A percentile compares a stretch with the other conserved stretches of the same genome.
phyloP scores from a whole-genome alignment of 2,329 filamentous ascomycete species.

The Fusarium tjaetaba region DNA sequence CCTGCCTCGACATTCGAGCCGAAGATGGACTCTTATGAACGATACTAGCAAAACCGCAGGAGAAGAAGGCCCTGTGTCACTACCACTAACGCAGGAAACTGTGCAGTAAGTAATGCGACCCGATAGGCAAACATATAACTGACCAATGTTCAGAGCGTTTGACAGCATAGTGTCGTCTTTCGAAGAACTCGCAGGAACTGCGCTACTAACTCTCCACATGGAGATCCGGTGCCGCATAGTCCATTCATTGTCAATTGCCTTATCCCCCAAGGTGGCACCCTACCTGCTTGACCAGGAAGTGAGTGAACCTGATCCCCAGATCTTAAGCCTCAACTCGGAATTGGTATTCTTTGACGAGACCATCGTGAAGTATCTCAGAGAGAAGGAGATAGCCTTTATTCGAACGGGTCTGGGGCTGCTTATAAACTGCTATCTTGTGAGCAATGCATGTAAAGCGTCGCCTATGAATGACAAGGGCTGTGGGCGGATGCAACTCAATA shows the following conservation, averaged over 20 bases:
- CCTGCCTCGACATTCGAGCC: conserved; percentile 66
- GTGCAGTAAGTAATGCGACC: conserved; percentile 69
- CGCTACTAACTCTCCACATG: conserved; percentile 86
- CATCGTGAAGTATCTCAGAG: conserved; percentile 75
- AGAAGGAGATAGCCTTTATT: conserved; percentile 78
- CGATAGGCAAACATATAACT: conserved; percentile 23
- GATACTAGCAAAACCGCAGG: conserved; percentile 66
- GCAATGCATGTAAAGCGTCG: conserved; percentile 74
- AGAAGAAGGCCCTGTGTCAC: conserved; percentile 75
- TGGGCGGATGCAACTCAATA: conserved; percentile 90
- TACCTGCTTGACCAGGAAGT: conserved; percentile 77
- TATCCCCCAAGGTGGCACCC: conserved; percentile 68
- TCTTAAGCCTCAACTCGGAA: conserved; percentile 84
- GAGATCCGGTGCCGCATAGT: conserved; percentile 88
- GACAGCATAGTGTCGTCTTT: conserved; percentile 88
- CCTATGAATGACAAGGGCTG: conserved; percentile 88
- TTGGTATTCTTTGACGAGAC: conserved; percentile 91
- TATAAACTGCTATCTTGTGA: conserved; percentile 81
- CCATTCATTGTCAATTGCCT: conserved; percentile 74
- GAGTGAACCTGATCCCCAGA: conserved; percentile 79
- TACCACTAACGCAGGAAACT: conserved; percentile 88
- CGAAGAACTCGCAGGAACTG: conserved; percentile 79
- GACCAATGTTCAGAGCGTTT: conserved; percentile 69
- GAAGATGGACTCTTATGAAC: conserved; percentile 85
- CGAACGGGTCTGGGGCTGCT: conserved; percentile 79